Conservation (phyloP, 2,329 filamentous ascomycete genomes). For the Rhexocercosporidium sp. region DNA sequence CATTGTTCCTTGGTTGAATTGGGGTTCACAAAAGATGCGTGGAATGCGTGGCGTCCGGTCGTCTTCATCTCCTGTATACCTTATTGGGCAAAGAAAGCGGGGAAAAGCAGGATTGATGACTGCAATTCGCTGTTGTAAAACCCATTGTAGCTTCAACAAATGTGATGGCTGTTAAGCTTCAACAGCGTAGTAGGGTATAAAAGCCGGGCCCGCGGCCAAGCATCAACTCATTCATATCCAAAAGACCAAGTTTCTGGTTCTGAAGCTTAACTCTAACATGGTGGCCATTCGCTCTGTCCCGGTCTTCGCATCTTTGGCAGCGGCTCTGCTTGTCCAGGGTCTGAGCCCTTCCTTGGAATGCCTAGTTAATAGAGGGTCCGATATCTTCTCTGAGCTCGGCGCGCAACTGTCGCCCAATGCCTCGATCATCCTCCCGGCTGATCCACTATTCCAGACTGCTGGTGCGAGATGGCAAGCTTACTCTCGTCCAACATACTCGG, state of each 20-base stretch:
- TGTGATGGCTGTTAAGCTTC: too few species aligned
- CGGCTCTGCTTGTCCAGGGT: background rate
- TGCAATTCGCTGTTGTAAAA: background rate
- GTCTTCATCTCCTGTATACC: background rate
- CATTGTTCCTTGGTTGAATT: background rate
- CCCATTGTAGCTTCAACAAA: background rate
- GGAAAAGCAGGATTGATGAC: background rate
- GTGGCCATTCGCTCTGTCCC: background rate
- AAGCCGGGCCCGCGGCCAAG: background rate
- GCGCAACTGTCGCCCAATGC: background rate
- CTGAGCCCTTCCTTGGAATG: background rate
- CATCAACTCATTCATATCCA: background rate
- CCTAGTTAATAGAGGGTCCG: background rate
- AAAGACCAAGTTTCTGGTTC: background rate
- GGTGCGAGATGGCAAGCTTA: conserved; percentile 1
- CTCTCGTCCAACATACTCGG: background rate
- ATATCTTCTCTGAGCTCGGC: background rate
- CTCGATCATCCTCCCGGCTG: background rate
- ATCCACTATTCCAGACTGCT: background rate
- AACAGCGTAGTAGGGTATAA: background rate
- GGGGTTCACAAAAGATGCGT: background rate
- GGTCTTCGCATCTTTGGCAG: background rate
- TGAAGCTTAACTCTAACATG: background rate
- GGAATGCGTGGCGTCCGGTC: background rate
- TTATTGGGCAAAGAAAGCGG: background rate